Evolutionary conservation across 2,329 filamentous ascomycete species (phyloP).

Genomic region (Pseudopithomyces chartarum): DNA sequence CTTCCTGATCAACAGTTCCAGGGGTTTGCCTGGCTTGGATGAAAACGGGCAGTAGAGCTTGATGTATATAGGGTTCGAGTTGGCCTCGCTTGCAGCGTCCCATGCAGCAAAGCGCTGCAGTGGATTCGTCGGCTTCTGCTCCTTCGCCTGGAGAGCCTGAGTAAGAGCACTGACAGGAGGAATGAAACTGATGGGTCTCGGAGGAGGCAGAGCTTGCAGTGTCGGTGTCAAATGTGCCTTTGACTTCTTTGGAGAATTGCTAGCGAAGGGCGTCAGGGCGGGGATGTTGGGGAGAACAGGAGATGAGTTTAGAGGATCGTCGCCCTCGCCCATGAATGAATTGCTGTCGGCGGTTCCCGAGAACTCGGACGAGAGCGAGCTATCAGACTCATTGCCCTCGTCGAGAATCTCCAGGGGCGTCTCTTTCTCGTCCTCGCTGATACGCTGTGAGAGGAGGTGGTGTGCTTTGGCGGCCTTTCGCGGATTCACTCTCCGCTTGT

Average conservation of each 20-base stretch:
- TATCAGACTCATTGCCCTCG: slow-evolving; percentile 47
- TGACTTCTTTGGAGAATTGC: slow-evolving; percentile 65
- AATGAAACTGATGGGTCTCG: slow-evolving; percentile 71
- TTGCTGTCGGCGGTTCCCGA: slow-evolving; percentile 62
- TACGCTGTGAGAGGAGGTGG: slow-evolving; percentile 59
- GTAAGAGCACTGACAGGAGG: slow-evolving; percentile 74
- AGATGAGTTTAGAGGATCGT: slow-evolving; percentile 62
- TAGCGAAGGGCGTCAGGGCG: slow-evolving; percentile 47
- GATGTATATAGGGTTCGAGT: slow-evolving; percentile 69
- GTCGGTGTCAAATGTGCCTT: slow-evolving; percentile 55
- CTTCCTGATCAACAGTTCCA: slow-evolving; percentile 73
- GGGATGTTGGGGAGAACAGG: slow-evolving; percentile 51
- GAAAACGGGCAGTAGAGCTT: slow-evolving; percentile 79
- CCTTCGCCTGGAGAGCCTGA: slow-evolving; percentile 73
- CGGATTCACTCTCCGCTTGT: slow-evolving; percentile 66
- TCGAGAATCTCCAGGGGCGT: slow-evolving; percentile 45
- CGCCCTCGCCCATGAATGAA: slow-evolving; percentile 70
- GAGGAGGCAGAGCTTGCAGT: slow-evolving; percentile 71
- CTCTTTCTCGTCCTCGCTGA: slow-evolving; percentile 53
- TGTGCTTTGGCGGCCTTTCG: slow-evolving; percentile 60
- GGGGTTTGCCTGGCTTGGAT: slow-evolving; percentile 65
- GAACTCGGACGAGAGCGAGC: slow-evolving; percentile 47
- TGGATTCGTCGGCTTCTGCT: slow-evolving; percentile 70
- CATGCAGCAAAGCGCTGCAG: slow-evolving; percentile 78
- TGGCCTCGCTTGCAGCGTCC: slow-evolving; percentile 75